These are phyloP conservation scores for Penicillium sp. DNA, from an alignment of 2,329 filamentous ascomycete species.

Conservation along the genomic window DNA sequence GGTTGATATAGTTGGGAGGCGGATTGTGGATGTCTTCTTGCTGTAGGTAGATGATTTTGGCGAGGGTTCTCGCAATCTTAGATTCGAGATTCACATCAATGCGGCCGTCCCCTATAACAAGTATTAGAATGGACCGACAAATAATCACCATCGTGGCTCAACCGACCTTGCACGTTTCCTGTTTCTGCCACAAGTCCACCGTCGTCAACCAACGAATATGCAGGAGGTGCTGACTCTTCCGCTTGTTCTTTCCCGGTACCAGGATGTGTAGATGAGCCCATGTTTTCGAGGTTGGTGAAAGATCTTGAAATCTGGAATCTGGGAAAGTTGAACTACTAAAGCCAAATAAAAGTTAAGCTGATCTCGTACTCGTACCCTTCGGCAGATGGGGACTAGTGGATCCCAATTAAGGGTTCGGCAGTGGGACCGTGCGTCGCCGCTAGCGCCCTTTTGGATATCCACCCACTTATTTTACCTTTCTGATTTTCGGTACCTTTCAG, in stretches of 20 bases:
- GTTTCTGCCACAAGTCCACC: not conserved
- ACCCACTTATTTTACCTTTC: not conserved
- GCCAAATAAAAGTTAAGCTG: not conserved
- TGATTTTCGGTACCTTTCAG: not conserved
- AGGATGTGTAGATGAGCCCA: not conserved
- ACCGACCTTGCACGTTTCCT: not conserved
- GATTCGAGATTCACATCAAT: conserved; percentile 28
- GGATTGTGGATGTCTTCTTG: conserved; percentile 18
- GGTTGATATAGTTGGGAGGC: conserved; percentile 31
- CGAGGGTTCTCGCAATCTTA: conserved; percentile 24
- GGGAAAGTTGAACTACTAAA: not conserved
- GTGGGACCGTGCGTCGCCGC: not conserved
- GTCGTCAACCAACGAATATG: not conserved
- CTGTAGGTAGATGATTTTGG: conserved; percentile 22
- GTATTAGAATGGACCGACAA: not conserved
- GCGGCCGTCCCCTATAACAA: conserved; percentile 21
- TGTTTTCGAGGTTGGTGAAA: not conserved
- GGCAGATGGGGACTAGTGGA: not conserved
- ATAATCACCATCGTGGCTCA: too few relatives aligned
- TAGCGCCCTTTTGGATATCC: not conserved
- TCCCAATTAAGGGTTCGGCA: not conserved
- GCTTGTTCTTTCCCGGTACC: not conserved
- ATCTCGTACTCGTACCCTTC: not conserved
- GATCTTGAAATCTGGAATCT: not conserved
- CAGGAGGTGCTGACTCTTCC: not conserved